Evolutionary conservation across 2,329 filamentous ascomycete species (phyloP), one percentile per base, ranked within the genome.

Genomic region (Alternaria sp.): DNA sequence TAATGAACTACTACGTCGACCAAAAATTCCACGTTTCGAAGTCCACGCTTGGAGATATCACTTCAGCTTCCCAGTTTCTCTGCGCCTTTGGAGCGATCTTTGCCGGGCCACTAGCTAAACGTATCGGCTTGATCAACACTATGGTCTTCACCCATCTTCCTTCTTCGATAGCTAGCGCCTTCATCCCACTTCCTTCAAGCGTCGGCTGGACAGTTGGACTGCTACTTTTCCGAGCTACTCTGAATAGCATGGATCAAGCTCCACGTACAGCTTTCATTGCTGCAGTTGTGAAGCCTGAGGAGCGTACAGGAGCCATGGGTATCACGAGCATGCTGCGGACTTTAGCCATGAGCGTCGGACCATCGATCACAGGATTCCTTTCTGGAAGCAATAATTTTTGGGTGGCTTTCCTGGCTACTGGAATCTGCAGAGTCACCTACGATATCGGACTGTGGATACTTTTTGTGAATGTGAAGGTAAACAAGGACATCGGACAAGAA

Each of bases 241-340:
- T 91, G 45, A 90, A 90, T 69, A 88, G 85, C 63, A 90, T 91
- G 87, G 89, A 91, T 64, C 89, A 91, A 78, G 88, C 87, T 0
- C 89, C 89, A 0, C 82, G 89, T 2, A 81, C 88, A 0, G 88
- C 89, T 0, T 87, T 91, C 59, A 89, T 91, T 51, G 87, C 89
- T 1, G 88, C 88, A 0, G 87, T 90, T 0, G 88, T 91, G 3
- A 85, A 83, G 63, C 85, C 88, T 0, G 84, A 87, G 55, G 89
- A 91, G 75, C 81, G 89, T 2, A 91, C 89, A 0, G 89, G 88
- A 0, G 87, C 89, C n/a, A 89, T 91, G 87, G 89, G 89, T 12
- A 88, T 91, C 66, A 90, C 88, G 0, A 82, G 80, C 48, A 87
- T 87, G 70, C 60, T 90, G 28, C 81, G 88, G 7, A 90, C 87